These are phyloP conservation scores for Fusarium sp. DNA, from an alignment of 2,329 filamentous ascomycete species.

Conservation along the genomic window DNA sequence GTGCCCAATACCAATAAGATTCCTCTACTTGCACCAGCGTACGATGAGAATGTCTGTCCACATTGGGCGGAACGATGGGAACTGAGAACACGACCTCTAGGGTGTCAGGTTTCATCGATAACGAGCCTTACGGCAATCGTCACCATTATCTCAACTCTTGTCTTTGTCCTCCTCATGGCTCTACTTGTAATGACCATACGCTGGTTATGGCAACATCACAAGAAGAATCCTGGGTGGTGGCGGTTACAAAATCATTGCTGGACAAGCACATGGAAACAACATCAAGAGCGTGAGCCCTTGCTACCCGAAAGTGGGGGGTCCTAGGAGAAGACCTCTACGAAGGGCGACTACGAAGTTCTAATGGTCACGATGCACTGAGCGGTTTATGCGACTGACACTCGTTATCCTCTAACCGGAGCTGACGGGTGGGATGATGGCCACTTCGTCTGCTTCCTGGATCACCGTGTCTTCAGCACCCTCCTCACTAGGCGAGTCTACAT, in stretches of 20 bases:
- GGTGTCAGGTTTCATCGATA: slow-evolving; percentile 53
- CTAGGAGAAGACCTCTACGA: slow-evolving; percentile 11
- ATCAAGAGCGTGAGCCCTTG: slow-evolving; percentile 51
- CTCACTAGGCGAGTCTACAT: slow-evolving; percentile 75
- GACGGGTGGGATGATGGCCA: slow-evolving; percentile 88
- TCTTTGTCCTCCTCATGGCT: slow-evolving; percentile 43
- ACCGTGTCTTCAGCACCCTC: slow-evolving; percentile 57
- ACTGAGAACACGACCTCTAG: slow-evolving; percentile 53
- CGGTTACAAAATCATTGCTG: slow-evolving; percentile 24
- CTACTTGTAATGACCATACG: slow-evolving; percentile 40
- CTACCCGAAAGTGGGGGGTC: slow-evolving; percentile 33
- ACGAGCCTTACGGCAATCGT: slow-evolving; percentile 50
- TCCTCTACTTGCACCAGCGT: slow-evolving; percentile 64
- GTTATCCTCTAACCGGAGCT: slow-evolving; percentile 75
- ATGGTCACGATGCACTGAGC: slow-evolving; percentile 7
- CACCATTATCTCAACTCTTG: slow-evolving; percentile 49
- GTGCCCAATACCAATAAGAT: slow-evolving; percentile 63
- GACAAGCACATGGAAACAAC: slow-evolving; percentile 25
- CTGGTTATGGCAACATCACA: slow-evolving; percentile 41
- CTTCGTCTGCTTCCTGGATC: slow-evolving; percentile 82
- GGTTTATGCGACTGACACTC: slow-evolving; percentile 29
- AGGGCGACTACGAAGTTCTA: slow-evolving; percentile 24
- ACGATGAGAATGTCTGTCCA: slow-evolving; percentile 64
- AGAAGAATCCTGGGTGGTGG: slow-evolving; percentile 40
- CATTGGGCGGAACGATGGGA: slow-evolving; percentile 60